Percentiles rank a stretch among this genome's conserved stretches.
phyloP scores from a whole-genome alignment of 2,329 filamentous ascomycete genomes.

The Alternaria alternata region DNA sequence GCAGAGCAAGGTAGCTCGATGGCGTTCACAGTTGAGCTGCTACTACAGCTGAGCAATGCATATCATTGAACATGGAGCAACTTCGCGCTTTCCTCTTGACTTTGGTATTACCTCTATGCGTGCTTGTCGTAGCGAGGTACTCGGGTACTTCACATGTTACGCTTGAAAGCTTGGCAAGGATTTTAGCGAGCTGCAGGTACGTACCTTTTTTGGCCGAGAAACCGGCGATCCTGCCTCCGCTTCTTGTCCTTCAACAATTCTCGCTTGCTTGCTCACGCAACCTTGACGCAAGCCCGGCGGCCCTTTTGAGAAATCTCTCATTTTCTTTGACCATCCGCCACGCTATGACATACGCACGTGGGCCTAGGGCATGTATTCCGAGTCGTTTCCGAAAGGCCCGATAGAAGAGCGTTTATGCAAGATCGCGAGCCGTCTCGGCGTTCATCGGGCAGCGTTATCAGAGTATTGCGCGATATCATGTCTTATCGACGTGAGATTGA shows the following conservation, averaged over 20 bases:
- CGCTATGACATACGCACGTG: slow-evolving; percentile 8
- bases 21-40: slow-evolving; percentile 14
- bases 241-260: not conserved
- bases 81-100: not conserved
- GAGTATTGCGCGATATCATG: slow-evolving; percentile 10
- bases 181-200: slow-evolving; percentile 12
- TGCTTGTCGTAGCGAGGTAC: not conserved
- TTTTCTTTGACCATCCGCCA: not conserved
- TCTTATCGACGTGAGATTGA: not conserved
- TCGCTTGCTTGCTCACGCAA: not conserved
- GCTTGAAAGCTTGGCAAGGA: slow-evolving; percentile 5
- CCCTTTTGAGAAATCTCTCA: not conserved
- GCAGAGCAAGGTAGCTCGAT: slow-evolving; percentile 14
- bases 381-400: slow-evolving; percentile 16
- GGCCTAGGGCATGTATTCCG: slow-evolving; percentile 13
- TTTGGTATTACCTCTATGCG: not conserved
- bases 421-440: slow-evolving; percentile 12
- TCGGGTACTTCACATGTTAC: not conserved
- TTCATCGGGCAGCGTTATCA: slow-evolving; percentile 14
- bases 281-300: not conserved
- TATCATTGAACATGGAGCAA: slow-evolving; percentile 19
- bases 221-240: slow-evolving; percentile 4
- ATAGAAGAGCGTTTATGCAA: slow-evolving; percentile 15
- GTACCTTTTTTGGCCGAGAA: slow-evolving; percentile 15
- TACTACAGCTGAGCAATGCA: slow-evolving; percentile 20